Evolutionary conservation across 208 protist species (phyloP).

Genomic region (Trypanosoma lewisi): DNA sequence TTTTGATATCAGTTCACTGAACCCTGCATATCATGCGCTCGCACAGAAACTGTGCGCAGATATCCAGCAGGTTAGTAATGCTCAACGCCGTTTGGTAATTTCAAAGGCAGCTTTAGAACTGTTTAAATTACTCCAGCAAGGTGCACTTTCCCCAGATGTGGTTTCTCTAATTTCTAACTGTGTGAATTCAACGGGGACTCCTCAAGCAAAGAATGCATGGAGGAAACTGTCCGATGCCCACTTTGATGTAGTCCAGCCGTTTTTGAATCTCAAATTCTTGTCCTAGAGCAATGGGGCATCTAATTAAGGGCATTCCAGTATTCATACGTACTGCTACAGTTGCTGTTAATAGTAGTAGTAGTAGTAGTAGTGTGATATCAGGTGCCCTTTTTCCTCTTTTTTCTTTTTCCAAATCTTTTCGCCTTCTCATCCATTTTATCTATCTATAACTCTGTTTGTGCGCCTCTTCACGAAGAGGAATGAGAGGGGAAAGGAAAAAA

Average conservation of each 20-base stretch:
- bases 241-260: slow-evolving; percentile 42
- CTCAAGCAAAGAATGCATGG: slow-evolving; percentile 40
- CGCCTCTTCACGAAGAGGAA: slow-evolving; percentile 11
- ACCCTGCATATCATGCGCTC: slow-evolving; percentile 14
- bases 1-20: slow-evolving; percentile 27
- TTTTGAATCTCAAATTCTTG: slow-evolving; percentile 59
- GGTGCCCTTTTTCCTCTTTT: too few species aligned
- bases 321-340: not conserved
- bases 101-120: slow-evolving; percentile 56
- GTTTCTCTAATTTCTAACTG: slow-evolving; percentile 46
- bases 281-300: slow-evolving; percentile 1
- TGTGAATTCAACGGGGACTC: slow-evolving; percentile 40
- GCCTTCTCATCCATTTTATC: too few species aligned
- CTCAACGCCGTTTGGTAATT: slow-evolving; percentile 38
- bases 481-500: not conserved
- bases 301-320: not conserved
- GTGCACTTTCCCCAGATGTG: slow-evolving; percentile 42
- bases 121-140: slow-evolving; percentile 43
- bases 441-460: slow-evolving; percentile 11
- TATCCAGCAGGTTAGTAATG: slow-evolving; percentile 39
- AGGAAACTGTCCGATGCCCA: slow-evolving; percentile 37
- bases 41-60: slow-evolving; percentile 26
- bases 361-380: too few species aligned
- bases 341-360: too few species aligned
- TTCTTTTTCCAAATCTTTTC: too few species aligned